phyloP scores from a whole-genome alignment of 352 stramenopile species.

The Phytophthora rubi region DNA sequence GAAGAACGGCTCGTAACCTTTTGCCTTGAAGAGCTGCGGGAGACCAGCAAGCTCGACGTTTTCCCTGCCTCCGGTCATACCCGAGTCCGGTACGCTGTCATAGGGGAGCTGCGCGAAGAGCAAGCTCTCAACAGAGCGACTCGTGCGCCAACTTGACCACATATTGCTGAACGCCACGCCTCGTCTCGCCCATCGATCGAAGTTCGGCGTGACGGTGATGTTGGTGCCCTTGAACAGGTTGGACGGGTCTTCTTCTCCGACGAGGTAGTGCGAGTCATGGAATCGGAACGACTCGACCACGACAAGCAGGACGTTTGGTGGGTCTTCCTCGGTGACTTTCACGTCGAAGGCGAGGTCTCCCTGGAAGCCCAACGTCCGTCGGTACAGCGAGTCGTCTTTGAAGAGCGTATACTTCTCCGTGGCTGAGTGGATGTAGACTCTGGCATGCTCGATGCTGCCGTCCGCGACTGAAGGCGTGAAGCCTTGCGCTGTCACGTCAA shows the following conservation, averaged over 20 bases:
- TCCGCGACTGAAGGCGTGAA: conserved; percentile 25
- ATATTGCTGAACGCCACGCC: conserved; percentile 61
- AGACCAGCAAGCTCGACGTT: conserved; percentile 44
- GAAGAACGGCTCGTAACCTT: conserved; percentile 60
- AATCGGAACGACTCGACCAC: conserved; percentile 63
- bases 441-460: conserved; percentile 19
- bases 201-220: conserved; percentile 51
- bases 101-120: conserved; percentile 60
- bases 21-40: conserved; percentile 57
- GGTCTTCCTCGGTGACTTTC: conserved; percentile 35
- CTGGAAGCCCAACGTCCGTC: conserved; percentile 48
- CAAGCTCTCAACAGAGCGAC: conserved; percentile 62
- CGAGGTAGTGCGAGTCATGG: conserved; percentile 59
- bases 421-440: conserved; percentile 38
- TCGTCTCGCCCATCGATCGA: conserved; percentile 55
- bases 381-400: conserved; percentile 46
- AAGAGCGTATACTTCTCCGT: conserved; percentile 58
- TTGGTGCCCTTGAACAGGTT: conserved; percentile 46
- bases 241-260: conserved; percentile 41
- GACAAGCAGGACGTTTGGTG: conserved; percentile 59
- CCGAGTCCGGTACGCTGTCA: conserved; percentile 43
- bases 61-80: conserved; percentile 39
- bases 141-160: conserved; percentile 69
- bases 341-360: conserved; percentile 54
- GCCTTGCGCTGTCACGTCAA: conserved; percentile 21